Percentiles rank a stretch among this genome's conserved stretches.
Conservation (phyloP, 2,329 filamentous ascomycete species). For the Diaporthe batatas region DNA sequence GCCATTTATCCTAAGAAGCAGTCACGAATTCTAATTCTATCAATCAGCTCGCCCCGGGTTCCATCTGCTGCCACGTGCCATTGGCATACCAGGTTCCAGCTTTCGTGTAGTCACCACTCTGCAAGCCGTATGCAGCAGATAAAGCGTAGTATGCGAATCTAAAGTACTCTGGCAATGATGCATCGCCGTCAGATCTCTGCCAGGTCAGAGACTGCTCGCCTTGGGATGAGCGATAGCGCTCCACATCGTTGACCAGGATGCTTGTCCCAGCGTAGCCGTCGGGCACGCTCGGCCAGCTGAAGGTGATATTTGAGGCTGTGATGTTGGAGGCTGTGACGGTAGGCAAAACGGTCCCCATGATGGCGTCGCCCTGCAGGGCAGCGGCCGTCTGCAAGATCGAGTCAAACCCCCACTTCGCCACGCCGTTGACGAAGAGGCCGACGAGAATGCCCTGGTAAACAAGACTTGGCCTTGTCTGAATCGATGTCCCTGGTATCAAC, state of each 20-base stretch:
- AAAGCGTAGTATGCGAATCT: constrained; percentile 45
- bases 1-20: neutral
- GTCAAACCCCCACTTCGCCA: constrained; percentile 82
- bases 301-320: constrained; percentile 66
- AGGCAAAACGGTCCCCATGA: constrained; percentile 61
- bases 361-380: constrained; percentile 65
- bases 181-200: constrained; percentile 38
- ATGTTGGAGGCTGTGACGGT: constrained; percentile 51
- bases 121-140: constrained; percentile 46
- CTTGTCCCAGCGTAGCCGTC: constrained; percentile 48
- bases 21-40: neutral
- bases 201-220: constrained; percentile 46
- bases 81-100: constrained; percentile 49
- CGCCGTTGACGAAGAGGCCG: constrained; percentile 83
- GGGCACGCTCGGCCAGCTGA: constrained; percentile 44
- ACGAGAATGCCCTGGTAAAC: constrained; percentile 80
- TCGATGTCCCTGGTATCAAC: constrained; percentile 77
- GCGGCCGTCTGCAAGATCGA: constrained; percentile 77
- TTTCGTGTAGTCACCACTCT: constrained; percentile 46
- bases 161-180: constrained; percentile 47
- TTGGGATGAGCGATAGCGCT: constrained; percentile 44
- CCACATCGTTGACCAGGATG: constrained; percentile 50
- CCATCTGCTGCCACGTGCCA: constrained; percentile 47
- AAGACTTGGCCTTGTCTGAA: constrained; percentile 77
- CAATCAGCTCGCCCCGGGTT: constrained; percentile 29